These are phyloP conservation scores for Coemansia sp. DNA, from an alignment of 192 early-diverging fungal species.

Conservation along the genomic window DNA sequence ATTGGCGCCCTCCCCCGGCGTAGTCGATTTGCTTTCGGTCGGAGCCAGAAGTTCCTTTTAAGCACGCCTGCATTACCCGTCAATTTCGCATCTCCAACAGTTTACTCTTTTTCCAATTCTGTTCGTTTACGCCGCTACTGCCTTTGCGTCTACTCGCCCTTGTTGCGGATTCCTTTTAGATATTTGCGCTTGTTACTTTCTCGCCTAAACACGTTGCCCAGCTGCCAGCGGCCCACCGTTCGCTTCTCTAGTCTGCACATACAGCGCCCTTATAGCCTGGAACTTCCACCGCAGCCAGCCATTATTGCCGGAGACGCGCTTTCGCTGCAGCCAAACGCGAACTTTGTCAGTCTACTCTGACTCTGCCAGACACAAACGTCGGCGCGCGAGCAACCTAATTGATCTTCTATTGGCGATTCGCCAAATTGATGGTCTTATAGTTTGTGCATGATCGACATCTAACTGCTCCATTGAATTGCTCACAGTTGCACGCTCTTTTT, in stretches of 20 bases:
- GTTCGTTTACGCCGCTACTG: slow-evolving; percentile 9
- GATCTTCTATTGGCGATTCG: slow-evolving; percentile 17
- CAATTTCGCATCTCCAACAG: slow-evolving; percentile 46
- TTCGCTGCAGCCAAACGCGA: background rate
- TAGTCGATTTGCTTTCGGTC: slow-evolving; percentile 34
- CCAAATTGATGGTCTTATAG: slow-evolving; percentile 2
- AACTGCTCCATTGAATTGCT: slow-evolving; percentile 7
- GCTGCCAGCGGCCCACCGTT: background rate
- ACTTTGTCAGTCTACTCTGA: background rate
- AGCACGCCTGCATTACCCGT: slow-evolving; percentile 55
- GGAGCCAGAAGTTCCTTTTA: slow-evolving; percentile 51
- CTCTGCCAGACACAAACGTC: background rate
- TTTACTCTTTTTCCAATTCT: slow-evolving; percentile 25
- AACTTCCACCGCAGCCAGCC: too few species aligned
- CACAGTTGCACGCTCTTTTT: slow-evolving; percentile 7
- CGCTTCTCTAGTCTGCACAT: background rate
- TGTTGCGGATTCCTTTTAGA: background rate
- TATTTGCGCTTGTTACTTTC: background rate
- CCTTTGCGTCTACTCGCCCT: background rate
- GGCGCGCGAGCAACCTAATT: slow-evolving; percentile 1
- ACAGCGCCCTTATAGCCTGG: too few species aligned
- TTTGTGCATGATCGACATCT: slow-evolving; percentile 22
- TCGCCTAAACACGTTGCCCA: slow-evolving; percentile 6
- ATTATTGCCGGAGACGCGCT: background rate
- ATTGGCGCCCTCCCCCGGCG: slow-evolving; percentile 1